A percentile compares a stretch with the other conserved stretches of the same genome.
These are phyloP conservation scores for Argentina anserina DNA, from an alignment of 306 rosid genomes.

Conservation along the genomic window DNA sequence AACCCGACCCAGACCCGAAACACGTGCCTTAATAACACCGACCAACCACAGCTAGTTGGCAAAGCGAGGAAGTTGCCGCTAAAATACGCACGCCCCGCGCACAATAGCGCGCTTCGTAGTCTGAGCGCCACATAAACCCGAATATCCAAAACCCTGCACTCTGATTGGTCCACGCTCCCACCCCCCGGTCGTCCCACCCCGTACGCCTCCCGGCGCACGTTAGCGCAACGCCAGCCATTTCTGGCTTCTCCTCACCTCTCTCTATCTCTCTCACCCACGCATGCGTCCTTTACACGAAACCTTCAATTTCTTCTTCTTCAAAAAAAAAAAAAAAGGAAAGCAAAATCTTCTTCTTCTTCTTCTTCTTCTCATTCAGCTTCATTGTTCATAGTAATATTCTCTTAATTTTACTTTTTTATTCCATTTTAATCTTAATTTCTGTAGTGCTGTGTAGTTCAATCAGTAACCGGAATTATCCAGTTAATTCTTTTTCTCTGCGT, in stretches of 20 bases:
- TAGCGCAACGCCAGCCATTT: constrained; percentile 5
- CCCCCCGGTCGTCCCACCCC: not conserved
- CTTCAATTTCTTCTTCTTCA: not conserved
- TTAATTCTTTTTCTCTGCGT: not conserved
- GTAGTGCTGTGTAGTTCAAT: not conserved
- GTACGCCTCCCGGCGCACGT: constrained; percentile 4
- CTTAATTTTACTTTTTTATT: not conserved
- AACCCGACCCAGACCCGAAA: not conserved
- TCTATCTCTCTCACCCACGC: constrained; percentile 5
- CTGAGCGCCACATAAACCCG: constrained; percentile 37
- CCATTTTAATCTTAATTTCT: not conserved
- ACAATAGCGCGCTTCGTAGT: not conserved
- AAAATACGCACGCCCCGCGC: not conserved
- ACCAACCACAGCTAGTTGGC: not conserved
- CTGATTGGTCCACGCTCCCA: constrained; percentile 19
- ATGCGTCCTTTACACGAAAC: constrained; percentile 5
- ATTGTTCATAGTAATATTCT: not conserved
- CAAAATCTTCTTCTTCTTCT: not conserved
- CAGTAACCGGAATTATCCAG: not conserved
- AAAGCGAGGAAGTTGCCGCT: not conserved
- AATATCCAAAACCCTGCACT: constrained; percentile 12
- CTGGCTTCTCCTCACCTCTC: not conserved
- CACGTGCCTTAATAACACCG: constrained; percentile 6
- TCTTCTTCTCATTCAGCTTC: not conserved
- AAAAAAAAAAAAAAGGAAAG: not conserved